Conservation (phyloP, 805 yeast genomes). For the Candida bentonensis region DNA sequence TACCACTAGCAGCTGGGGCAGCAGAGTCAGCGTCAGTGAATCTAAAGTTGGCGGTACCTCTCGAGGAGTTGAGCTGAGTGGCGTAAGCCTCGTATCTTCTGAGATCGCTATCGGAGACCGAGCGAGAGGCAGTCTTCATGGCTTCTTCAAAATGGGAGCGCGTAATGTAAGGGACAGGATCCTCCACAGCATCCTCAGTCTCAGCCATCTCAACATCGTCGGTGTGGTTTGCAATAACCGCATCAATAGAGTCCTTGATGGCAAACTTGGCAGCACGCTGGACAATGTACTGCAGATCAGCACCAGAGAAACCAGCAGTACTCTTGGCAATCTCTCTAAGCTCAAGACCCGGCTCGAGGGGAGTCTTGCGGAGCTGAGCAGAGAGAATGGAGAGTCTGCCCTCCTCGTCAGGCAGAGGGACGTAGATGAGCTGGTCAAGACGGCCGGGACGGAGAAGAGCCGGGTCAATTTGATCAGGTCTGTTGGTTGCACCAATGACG, state of each 20-base stretch:
- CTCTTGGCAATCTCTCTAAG: slow-evolving; percentile 78
- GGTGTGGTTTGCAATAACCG: slow-evolving; percentile 33
- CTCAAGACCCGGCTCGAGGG: slow-evolving; percentile 93
- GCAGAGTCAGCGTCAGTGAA: slow-evolving; percentile 41
- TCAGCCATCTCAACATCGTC: slow-evolving; percentile 30
- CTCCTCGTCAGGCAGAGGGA: slow-evolving; percentile 92
- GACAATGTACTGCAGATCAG: slow-evolving; percentile 91
- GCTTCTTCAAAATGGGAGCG: slow-evolving; percentile 96
- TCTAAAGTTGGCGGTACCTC: slow-evolving; percentile 88
- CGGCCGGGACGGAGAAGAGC: slow-evolving; percentile 98
- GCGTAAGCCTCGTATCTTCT: slow-evolving; percentile 98
- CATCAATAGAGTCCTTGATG: slow-evolving; percentile 93
- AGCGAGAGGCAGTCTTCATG: slow-evolving; percentile 97
- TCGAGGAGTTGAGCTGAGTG: slow-evolving; percentile 87
- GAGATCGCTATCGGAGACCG: slow-evolving; percentile 92
- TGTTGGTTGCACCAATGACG: slow-evolving; percentile 97
- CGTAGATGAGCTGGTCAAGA: slow-evolving; percentile 95
- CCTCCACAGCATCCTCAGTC: slow-evolving; percentile 53
- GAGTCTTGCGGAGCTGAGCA: slow-evolving; percentile 97
- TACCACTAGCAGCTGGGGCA: slow-evolving; percentile 22
- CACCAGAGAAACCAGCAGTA: slow-evolving; percentile 98
- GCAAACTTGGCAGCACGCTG: slow-evolving; percentile 99
- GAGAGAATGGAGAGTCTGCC: slow-evolving; percentile 86
- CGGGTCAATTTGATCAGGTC: slow-evolving; percentile 99
- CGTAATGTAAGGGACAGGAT: slow-evolving; percentile 91